Conservation (phyloP, 1,284 basidiomycete genomes). For the Papiliotrema nemorosa region DNA sequence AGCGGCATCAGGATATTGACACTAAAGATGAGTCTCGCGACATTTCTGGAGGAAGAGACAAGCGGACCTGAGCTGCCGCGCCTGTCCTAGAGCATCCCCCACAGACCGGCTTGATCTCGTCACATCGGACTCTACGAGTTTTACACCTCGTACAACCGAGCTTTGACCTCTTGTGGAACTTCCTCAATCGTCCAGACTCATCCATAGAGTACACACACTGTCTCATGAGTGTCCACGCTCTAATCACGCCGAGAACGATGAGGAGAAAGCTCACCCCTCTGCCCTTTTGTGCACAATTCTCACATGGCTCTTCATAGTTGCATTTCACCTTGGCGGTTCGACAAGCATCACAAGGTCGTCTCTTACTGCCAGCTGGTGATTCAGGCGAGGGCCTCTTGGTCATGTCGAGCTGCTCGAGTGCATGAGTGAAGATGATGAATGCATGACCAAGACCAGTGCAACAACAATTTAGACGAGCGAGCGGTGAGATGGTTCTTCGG, state of each 20-base stretch:
- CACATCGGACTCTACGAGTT: conserved; percentile 16
- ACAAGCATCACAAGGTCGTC: not conserved
- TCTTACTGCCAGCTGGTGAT: not conserved
- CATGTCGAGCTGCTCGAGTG: not conserved
- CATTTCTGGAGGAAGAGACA: not conserved
- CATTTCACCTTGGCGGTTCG: not conserved
- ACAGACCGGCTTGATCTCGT: conserved; percentile 16
- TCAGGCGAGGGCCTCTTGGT: not conserved
- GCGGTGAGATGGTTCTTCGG: too few species aligned
- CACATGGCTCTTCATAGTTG: not conserved
- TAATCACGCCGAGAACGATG: not conserved
- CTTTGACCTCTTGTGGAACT: conserved; percentile 17
- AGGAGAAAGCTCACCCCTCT: not conserved
- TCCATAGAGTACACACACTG: not conserved
- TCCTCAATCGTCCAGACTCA: not conserved
- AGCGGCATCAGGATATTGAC: conserved; percentile 7
- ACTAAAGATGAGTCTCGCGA: not conserved
- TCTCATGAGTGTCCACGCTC: not conserved
- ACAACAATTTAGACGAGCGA: too few species aligned
- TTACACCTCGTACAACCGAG: conserved; percentile 18
- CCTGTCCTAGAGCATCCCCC: conserved; percentile 11
- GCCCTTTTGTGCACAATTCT: not conserved
- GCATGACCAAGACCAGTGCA: too few species aligned
- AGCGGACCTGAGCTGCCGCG: conserved; percentile 4
- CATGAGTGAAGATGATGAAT: not conserved